Conservation (phyloP, 768 basidiomycete genomes). For the Tulasnella sp. region DNA sequence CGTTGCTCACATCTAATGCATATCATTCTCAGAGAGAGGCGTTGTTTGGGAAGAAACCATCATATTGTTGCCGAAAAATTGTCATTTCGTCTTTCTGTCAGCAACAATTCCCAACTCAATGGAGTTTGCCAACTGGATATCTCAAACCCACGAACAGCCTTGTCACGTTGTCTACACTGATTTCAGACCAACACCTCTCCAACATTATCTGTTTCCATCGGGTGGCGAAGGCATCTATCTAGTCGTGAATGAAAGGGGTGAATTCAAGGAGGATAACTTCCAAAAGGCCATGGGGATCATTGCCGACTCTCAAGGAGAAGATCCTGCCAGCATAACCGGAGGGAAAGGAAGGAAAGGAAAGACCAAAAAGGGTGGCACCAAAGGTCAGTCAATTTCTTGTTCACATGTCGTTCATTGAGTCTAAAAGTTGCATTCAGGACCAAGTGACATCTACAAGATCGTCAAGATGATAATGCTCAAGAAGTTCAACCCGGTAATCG, state of each 20-base stretch:
- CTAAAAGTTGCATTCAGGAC: constrained; percentile 34
- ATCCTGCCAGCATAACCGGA: constrained; percentile 72
- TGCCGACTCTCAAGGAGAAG: constrained; percentile 72
- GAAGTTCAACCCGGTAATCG: constrained; percentile 95
- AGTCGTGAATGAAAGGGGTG: constrained; percentile 97
- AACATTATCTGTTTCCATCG: constrained; percentile 95
- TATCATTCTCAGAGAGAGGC: constrained; percentile 54
- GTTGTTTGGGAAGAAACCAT: constrained; percentile 99
- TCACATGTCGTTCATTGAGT: background rate
- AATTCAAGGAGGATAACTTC: constrained; percentile 95
- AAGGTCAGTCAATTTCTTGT: constrained; percentile 43
- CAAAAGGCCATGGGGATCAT: constrained; percentile 94
- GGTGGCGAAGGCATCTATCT: constrained; percentile 95
- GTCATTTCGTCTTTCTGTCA: constrained; percentile 96
- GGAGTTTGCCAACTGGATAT: constrained; percentile 99
- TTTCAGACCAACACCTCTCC: constrained; percentile 93
- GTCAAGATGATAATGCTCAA: constrained; percentile 97
- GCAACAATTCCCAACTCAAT: constrained; percentile 99
- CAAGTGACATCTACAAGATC: constrained; percentile 92
- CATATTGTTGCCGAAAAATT: constrained; percentile 88
- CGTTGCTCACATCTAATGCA: background rate
- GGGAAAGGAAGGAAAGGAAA: constrained; percentile 89
- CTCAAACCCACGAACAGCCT: constrained; percentile 90
- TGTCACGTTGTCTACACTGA: constrained; percentile 99
- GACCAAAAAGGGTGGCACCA: constrained; percentile 86